phyloP scores from a whole-genome alignment of 805 yeast genomes.

The Yarrowia sp. region DNA sequence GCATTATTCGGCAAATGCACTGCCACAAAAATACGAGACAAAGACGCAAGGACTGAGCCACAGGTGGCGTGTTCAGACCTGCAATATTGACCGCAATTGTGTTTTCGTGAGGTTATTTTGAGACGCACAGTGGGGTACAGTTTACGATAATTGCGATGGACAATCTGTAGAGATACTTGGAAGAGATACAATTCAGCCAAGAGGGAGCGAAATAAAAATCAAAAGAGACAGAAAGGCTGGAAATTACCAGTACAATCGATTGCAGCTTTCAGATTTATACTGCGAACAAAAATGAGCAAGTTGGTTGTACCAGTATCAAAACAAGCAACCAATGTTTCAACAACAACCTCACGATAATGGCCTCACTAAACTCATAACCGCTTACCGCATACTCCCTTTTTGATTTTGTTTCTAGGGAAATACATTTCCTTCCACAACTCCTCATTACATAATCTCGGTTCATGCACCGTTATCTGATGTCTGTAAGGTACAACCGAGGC shows the following conservation, averaged over 20 bases:
- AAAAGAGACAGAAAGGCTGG: neutral
- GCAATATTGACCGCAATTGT: neutral
- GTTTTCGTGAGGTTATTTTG: neutral
- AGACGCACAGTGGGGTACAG: neutral
- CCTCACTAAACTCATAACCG: too few species aligned
- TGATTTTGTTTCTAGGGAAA: too few species aligned
- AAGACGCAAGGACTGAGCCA: neutral
- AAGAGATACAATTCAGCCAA: too few species aligned
- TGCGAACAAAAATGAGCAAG: too few species aligned
- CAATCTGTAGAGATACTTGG: too few species aligned
- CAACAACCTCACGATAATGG: too few species aligned
- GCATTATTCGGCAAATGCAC: neutral
- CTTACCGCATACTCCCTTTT: too few species aligned
- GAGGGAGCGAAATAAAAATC: too few species aligned
- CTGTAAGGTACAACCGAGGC: constrained; percentile 19
- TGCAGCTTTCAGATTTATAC: neutral
- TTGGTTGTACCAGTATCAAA: too few species aligned
- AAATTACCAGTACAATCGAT: neutral
- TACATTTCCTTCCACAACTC: neutral
- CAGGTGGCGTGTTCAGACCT: neutral
- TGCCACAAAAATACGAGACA: constrained; percentile 12
- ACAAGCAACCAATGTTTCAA: too few species aligned
- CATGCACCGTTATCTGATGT: neutral
- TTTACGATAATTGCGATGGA: too few species aligned
- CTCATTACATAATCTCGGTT: neutral